These are phyloP conservation scores for Botrytis byssoidea DNA, from an alignment of 2,329 filamentous ascomycete species.

Conservation along the genomic window DNA sequence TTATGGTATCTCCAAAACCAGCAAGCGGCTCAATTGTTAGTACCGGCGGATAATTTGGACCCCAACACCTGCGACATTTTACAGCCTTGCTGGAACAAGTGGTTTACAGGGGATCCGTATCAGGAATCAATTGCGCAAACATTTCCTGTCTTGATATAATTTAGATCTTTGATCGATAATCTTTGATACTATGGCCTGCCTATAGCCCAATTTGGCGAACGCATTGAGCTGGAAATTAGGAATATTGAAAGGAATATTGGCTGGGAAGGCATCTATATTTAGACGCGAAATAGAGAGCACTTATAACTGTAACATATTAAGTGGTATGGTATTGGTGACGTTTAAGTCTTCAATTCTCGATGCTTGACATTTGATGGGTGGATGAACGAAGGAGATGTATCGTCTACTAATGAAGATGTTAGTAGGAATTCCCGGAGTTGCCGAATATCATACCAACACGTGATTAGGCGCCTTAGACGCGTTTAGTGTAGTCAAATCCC, in stretches of 20 bases:
- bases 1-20: too few relatives aligned
- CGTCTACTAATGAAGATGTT: not conserved
- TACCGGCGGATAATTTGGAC: not conserved
- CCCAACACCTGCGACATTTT: not conserved
- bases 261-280: not conserved
- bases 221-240: not conserved
- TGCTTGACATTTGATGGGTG: not conserved
- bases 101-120: too few relatives aligned
- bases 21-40: not conserved
- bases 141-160: not conserved
- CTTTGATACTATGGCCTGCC: not conserved
- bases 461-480: not conserved
- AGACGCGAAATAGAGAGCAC: not conserved
- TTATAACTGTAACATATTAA: not conserved
- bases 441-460: not conserved
- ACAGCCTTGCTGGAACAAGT: not conserved
- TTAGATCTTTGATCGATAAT: not conserved
- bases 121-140: not conserved
- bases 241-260: slow-evolving; percentile 14
- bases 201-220: not conserved
- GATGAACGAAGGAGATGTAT: not conserved
- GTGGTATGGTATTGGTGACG: not conserved
- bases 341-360: not conserved
- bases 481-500: not conserved
- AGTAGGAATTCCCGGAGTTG: not conserved